Base-by-base conservation (phyloP, 2,329 filamentous ascomycete species). In the Dactylellina cionopaga region DNA sequence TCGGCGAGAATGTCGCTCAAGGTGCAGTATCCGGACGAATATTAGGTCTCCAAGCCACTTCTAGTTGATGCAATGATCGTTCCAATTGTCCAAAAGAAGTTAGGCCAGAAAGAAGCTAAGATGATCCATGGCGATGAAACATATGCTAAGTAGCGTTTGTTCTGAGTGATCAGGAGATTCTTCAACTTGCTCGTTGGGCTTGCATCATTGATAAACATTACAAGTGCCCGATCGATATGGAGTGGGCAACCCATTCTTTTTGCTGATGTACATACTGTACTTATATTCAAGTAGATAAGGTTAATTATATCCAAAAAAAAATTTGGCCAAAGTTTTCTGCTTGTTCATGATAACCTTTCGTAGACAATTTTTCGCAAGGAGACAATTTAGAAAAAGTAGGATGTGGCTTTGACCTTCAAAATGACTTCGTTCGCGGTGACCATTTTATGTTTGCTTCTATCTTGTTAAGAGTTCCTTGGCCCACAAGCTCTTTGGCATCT, bases 191-290 rank as follows among this genome's bases (percentile, higher is more conserved):
- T 10, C 78, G 79, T 17, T 81, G 80, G 80, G 80, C 76, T 1
- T 79, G 78, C 54, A 78, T 60, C 0, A 78, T 81, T 33, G 80
- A 81, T 51, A 54, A 77, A 43, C 80, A 81, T 65, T 81, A 81
- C 47, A 74, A 75, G 0, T 78, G 77, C 47, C 78, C 79, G 0
- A 81, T 81, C 80, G 80, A 81, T 47, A 80, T 81, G 68, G 80
- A 81, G 68, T 81, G 80, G 80, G 80, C 80, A 22, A 80, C n/a
- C n/a, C n/a, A 44, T n/a, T n/a, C n/a, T n/a, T n/a, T n/a, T n/a
- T n/a, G n/a, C n/a, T n/a, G n/a, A n/a, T n/a, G n/a, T n/a, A n/a
- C n/a, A n/a, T n/a, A n/a, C n/a, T n/a, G n/a, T n/a, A n/a, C n/a
- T n/a, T n/a, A n/a, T n/a, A n/a, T n/a, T n/a, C n/a, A n/a, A n/a